Percentiles rank a stretch among this genome's conserved stretches.
These are phyloP conservation scores for Rutidosis leptorrhynchoides DNA, from an alignment of 129 eudicot genomes.

Conservation along the genomic window DNA sequence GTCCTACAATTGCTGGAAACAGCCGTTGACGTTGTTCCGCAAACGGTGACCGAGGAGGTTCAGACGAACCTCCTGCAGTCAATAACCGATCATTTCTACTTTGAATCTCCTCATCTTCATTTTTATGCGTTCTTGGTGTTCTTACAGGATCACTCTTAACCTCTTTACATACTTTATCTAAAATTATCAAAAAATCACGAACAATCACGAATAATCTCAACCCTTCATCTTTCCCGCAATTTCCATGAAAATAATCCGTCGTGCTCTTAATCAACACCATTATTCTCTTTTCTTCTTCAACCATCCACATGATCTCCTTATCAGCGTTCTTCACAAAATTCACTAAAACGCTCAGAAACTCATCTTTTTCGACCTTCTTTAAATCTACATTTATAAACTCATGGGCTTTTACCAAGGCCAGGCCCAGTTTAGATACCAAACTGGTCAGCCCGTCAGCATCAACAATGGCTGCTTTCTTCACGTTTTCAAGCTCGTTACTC, in stretches of 20 bases:
- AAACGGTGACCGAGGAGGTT: conserved; percentile 28
- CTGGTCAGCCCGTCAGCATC: conserved; percentile 77
- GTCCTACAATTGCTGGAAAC: conserved; percentile 60
- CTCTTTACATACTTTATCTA: conserved; percentile 75
- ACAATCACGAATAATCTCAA: conserved; percentile 76
- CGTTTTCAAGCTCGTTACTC: conserved; percentile 63
- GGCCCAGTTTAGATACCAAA: conserved; percentile 56
- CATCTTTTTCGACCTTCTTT: conserved; percentile 53
- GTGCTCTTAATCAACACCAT: conserved; percentile 72
- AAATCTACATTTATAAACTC: conserved; percentile 59
- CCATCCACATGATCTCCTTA: conserved; percentile 56
- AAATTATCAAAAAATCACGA: conserved; percentile 74
- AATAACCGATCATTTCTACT: conserved; percentile 13
- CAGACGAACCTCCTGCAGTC: conserved; percentile 32
- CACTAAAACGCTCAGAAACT: conserved; percentile 54
- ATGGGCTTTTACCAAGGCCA: conserved; percentile 48
- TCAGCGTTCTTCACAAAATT: conserved; percentile 68
- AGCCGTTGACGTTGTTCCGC: conserved; percentile 46
- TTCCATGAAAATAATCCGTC: conserved; percentile 89
- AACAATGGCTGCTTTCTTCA: conserved; percentile 72
- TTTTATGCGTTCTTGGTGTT: conserved; percentile 27
- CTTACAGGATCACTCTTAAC: conserved; percentile 49
- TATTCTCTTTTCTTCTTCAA: conserved; percentile 84
- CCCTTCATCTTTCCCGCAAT: conserved; percentile 82
- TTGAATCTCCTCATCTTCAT: conserved; percentile 14